These are phyloP conservation scores for Boechera divaricarpa DNA, from an alignment of 345 rosid species.

Conservation along the genomic window DNA sequence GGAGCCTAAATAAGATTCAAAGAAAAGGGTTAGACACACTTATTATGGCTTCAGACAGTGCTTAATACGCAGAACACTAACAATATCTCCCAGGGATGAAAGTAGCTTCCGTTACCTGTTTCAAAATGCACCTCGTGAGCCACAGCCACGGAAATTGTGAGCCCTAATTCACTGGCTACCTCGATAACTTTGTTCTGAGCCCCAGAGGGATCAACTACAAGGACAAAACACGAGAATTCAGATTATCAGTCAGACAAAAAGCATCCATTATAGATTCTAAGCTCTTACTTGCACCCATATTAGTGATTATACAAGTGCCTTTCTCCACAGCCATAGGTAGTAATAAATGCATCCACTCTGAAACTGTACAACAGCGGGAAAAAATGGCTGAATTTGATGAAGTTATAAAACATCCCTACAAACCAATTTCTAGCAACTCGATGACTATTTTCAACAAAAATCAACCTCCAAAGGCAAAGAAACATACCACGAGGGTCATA, in stretches of 20 bases:
- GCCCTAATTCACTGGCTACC: constrained; percentile 68
- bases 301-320: constrained; percentile 77
- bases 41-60: neutral
- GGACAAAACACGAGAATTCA: neutral
- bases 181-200: constrained; percentile 76
- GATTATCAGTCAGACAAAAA: neutral
- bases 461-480: neutral
- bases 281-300: constrained; percentile 92
- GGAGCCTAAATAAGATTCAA: constrained; percentile 50
- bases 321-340: constrained; percentile 78
- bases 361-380: constrained; percentile 48
- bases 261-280: neutral
- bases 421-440: neutral
- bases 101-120: constrained; percentile 47
- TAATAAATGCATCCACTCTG: constrained; percentile 84
- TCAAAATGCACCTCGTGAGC: constrained; percentile 65
- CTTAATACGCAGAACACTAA: neutral
- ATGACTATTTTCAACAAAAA: neutral
- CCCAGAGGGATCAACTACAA: constrained; percentile 75
- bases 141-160: constrained; percentile 69
- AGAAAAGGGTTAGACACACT: constrained; percentile 8
- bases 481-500: constrained; percentile 75
- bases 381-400: neutral
- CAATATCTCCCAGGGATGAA: constrained; percentile 2
- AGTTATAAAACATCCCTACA: neutral